Conservation (phyloP, 2,329 filamentous ascomycete genomes). For the Colletotrichum eremochloae region DNA sequence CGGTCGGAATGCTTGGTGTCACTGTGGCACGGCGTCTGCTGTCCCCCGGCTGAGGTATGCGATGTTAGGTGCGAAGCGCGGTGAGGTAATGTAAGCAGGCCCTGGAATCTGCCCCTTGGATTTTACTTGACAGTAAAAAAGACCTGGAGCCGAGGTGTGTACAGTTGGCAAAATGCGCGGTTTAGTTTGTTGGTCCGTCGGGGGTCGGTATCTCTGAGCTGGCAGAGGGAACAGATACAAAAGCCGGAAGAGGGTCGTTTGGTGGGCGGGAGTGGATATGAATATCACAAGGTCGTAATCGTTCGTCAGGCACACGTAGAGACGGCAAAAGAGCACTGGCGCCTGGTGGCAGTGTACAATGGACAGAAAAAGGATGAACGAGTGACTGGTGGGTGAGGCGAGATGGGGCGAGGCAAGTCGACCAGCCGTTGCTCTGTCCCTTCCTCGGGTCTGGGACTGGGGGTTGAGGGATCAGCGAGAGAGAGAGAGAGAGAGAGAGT, state of each 20-base stretch:
- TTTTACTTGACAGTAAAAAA: conserved; percentile 18
- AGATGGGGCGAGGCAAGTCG: conserved; percentile 5
- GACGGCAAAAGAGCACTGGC: not conserved
- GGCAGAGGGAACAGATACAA: conserved; percentile 25
- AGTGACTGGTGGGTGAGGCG: conserved; percentile 3
- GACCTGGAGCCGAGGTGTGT: conserved; percentile 18
- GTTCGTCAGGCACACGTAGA: conserved; percentile 8
- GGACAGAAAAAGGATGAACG: conserved; percentile 24
- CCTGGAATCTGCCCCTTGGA: conserved; percentile 21
- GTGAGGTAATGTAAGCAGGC: conserved; percentile 24
- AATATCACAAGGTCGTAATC: conserved; percentile 17
- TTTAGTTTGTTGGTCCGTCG: conserved; percentile 5
- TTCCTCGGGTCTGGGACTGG: conserved; percentile 13
- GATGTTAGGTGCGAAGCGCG: conserved; percentile 16
- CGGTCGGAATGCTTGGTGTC: conserved; percentile 40
- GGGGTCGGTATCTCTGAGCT: conserved; percentile 17
- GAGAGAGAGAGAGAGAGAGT: no score
- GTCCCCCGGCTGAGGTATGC: conserved; percentile 13
- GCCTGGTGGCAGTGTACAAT: not conserved
- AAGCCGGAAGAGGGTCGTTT: conserved; percentile 10
- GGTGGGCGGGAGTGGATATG: conserved; percentile 19
- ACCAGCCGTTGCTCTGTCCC: conserved; percentile 10
- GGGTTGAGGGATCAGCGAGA: not conserved
- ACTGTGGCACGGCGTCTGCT: conserved; percentile 39
- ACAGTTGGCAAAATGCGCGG: conserved; percentile 14